Evolutionary conservation across 257 asterid genomes (phyloP).

Genomic region (Scutellaria minor): DNA sequence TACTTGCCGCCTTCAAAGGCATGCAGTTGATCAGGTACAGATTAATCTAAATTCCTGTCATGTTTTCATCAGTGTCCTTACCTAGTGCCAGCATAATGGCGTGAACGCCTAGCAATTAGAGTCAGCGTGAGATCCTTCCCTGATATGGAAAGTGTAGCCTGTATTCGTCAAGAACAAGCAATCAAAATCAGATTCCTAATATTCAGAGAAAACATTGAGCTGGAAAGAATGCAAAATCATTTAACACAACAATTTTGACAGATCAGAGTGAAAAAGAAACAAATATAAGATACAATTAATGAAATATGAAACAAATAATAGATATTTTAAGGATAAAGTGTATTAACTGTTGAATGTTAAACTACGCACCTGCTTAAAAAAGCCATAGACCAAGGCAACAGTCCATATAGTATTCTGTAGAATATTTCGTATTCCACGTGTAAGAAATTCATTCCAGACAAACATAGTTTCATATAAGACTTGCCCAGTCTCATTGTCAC

Average conservation of each 20-base stretch:
- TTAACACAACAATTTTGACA: conserved; percentile 16
- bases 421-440: conserved; percentile 81
- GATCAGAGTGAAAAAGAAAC: conserved; percentile 14
- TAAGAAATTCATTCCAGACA: conserved; percentile 96
- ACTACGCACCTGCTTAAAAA: conserved; percentile 82
- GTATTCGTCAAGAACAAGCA: conserved; percentile 46
- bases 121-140: conserved; percentile 80
- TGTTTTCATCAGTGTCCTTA: conserved; percentile 33
- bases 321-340: neutral
- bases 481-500: conserved; percentile 59
- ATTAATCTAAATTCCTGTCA: conserved; percentile 13
- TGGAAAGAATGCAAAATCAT: conserved; percentile 24
- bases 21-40: conserved; percentile 12
- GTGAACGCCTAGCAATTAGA: conserved; percentile 87
- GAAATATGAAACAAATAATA: neutral
- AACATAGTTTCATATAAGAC: conserved; percentile 88
- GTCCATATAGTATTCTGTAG: conserved; percentile 92
- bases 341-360: conserved; percentile 22
- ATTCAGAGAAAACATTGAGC: conserved; percentile 27
- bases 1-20: neutral
- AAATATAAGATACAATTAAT: conserved; percentile 1
- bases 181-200: conserved; percentile 36
- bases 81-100: conserved; percentile 99
- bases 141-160: conserved; percentile 75
- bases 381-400: conserved; percentile 92